Evolutionary conservation across 768 basidiomycete species (phyloP).

Genomic region (Collybia sordida): DNA sequence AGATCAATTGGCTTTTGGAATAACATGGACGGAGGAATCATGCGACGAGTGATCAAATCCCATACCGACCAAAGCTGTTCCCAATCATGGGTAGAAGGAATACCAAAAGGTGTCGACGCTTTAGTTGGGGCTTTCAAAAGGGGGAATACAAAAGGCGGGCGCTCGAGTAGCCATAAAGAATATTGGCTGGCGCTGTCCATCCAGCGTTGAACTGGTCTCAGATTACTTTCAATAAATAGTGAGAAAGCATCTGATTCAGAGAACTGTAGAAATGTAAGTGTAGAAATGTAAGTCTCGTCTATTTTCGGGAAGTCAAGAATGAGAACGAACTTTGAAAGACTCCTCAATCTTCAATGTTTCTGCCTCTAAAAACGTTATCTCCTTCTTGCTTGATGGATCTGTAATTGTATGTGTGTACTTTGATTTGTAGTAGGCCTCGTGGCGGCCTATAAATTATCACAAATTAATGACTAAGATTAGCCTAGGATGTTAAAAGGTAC

Average conservation of each 20-base stretch:
- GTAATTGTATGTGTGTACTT: slow-evolving; percentile 55
- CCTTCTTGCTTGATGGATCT: slow-evolving; percentile 43
- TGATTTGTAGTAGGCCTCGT: slow-evolving; percentile 84
- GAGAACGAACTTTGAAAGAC: slow-evolving; percentile 71
- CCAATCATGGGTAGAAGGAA: slow-evolving; percentile 83
- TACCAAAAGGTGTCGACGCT: slow-evolving; percentile 50
- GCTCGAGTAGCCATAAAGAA: slow-evolving; percentile 89
- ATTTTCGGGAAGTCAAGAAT: not conserved
- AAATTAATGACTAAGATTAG: slow-evolving; percentile 19
- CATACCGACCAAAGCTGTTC: slow-evolving; percentile 81
- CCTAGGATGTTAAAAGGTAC: slow-evolving; percentile 14
- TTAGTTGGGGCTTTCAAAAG: slow-evolving; percentile 42
- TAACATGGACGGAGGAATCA: slow-evolving; percentile 87
- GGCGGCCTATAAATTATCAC: slow-evolving; percentile 53
- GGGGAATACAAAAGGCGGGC: slow-evolving; percentile 79
- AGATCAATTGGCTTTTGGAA: slow-evolving; percentile 91
- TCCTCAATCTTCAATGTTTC: slow-evolving; percentile 87
- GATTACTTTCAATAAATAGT: slow-evolving; percentile 70
- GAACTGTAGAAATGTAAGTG: slow-evolving; percentile 50
- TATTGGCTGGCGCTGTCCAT: slow-evolving; percentile 69
- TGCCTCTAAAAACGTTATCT: slow-evolving; percentile 57
- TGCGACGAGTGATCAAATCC: slow-evolving; percentile 80
- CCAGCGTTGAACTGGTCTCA: slow-evolving; percentile 90
- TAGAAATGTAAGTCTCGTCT: not conserved
- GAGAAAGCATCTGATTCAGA: slow-evolving; percentile 67